Base-by-base conservation (phyloP, 2,329 filamentous ascomycete species). In the Cercospora beticola region DNA sequence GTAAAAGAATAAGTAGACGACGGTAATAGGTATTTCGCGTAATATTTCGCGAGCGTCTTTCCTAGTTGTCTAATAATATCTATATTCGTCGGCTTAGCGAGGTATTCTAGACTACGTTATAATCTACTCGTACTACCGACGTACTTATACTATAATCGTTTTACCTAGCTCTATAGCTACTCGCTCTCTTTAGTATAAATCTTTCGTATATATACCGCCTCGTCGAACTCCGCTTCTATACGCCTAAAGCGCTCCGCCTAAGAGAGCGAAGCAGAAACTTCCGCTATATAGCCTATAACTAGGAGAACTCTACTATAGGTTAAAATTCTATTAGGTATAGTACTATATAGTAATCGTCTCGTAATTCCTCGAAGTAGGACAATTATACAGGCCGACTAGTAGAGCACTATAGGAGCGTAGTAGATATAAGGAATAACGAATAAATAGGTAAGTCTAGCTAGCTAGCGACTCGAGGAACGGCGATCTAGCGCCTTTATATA, bases 1-100 rank as follows among this genome's bases (percentile, higher is more conserved):
- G 57, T 60, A 40, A 40, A 60, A 60, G 57, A 60, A 60, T 60
- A 8, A 40, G 57, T 60, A 30, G 57, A 60, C 57, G 57, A 60
- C 57, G 28, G 57, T 16, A 30, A 60, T 60, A 9, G 57, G 57
- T 30, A 60, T 60, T 31, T 33, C 31, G 16, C 57, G 57, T 2
- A 60, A 9, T 5, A 30, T 60, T 60, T 60, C 57, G 57, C 4
- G 28, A 30, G 57, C 57, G 36, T 60, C 57, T 60, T 60, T 60
- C 28, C 31, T 8, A 60, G 57, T 60, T 9, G 36, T 60, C 57
- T 60, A 9, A 60, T 30, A 60, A 21, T 60, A 60, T 60, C 57
- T 60, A 14, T 18, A 14, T 60, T 60, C 57, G 10, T 60, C n/a
- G 8, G 28, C 14, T 60, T 14, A 60, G 57, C 57, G 31, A 9